Evolutionary conservation across 1,284 basidiomycete genomes (phyloP).

Genomic region (Psilocybe mexicana): DNA sequence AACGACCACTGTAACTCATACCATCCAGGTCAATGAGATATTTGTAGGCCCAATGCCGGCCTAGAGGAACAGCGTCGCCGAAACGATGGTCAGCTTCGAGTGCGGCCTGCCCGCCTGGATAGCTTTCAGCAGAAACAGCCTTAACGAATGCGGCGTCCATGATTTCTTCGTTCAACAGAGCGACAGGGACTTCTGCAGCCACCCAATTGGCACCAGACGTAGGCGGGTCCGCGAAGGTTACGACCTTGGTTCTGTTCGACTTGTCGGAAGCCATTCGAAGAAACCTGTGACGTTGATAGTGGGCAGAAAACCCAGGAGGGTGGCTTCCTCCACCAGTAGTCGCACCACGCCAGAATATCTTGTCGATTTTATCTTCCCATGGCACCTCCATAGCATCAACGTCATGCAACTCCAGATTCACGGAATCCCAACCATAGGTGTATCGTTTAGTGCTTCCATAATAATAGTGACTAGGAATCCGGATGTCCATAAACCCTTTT

Average conservation of each 20-base stretch:
- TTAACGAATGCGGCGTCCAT: slow-evolving; percentile 91
- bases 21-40: slow-evolving; percentile 92
- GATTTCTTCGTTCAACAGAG: slow-evolving; percentile 73
- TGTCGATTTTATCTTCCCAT: slow-evolving; percentile 75
- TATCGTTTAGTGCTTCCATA: slow-evolving; percentile 81
- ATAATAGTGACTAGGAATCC: slow-evolving; percentile 94
- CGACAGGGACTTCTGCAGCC: slow-evolving; percentile 62
- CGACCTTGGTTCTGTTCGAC: slow-evolving; percentile 57
- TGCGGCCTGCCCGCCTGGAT: slow-evolving; percentile 80
- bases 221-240: slow-evolving; percentile 77
- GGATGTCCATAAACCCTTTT: slow-evolving; percentile 83
- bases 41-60: slow-evolving; percentile 90
- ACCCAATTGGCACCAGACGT: slow-evolving; percentile 55
- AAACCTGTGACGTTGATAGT: slow-evolving; percentile 91
- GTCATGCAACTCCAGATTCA: slow-evolving; percentile 67
- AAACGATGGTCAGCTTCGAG: slow-evolving; percentile 74
- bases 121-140: slow-evolving; percentile 64
- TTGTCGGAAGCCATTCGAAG: slow-evolving; percentile 75
- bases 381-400: slow-evolving; percentile 82
- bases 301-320: slow-evolving; percentile 79
- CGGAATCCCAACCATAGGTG: slow-evolving; percentile 88
- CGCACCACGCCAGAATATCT: slow-evolving; percentile 86
- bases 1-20: slow-evolving; percentile 91
- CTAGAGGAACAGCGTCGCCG: slow-evolving; percentile 75
- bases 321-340: slow-evolving; percentile 90